Base-by-base conservation (phyloP, 2,329 filamentous ascomycete genomes). In the Nakataea oryzae region DNA sequence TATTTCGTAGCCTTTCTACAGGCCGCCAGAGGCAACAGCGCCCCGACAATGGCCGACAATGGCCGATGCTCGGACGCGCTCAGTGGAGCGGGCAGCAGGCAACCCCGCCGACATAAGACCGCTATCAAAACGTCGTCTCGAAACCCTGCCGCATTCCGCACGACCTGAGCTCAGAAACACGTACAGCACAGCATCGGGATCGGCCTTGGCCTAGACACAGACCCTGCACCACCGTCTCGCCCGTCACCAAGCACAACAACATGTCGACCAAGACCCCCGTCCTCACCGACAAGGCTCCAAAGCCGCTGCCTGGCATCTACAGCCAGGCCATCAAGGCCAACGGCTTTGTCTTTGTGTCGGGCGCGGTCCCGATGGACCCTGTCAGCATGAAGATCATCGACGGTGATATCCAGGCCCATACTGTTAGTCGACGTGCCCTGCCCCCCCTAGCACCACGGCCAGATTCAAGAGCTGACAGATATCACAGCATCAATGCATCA, bases 261-360 rank as follows among this genome's bases (percentile, higher is more conserved):
- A 78, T 58, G 75, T 74, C 69, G 82, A 82, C 67, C 63, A 76
- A 76, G 68, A 71, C 67, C 63, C 66, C 72, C 54, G 72, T 77
- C 63, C 66, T 74, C 61, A 76, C 75, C 47, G 69, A 74, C 57
- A 76, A 77, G 67, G 75, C 75, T 54, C 75, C 75, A 57, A 74
- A 74, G 69, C 74, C 75, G 14, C 69, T 76, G 21, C 72, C 75
- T 7, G 58, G 58, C 58, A 73, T 78, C 65, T 76, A 76, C 68
- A 78, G 72, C 70, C 75, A 77, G 68, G 88, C 87, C 69, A 86
- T 91, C 73, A 81, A 83, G 67, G 87, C 87, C 64, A 85, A 85
- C 66, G 83, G 84, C 66, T 79, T 87, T 66, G 81, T 91, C 74
- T 91, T 85, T 75, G 82, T 88, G 70, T 90, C 87, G 0, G 88